Evolutionary conservation across 257 asterid genomes (phyloP).

Genomic region (Solanum neorickii): DNA sequence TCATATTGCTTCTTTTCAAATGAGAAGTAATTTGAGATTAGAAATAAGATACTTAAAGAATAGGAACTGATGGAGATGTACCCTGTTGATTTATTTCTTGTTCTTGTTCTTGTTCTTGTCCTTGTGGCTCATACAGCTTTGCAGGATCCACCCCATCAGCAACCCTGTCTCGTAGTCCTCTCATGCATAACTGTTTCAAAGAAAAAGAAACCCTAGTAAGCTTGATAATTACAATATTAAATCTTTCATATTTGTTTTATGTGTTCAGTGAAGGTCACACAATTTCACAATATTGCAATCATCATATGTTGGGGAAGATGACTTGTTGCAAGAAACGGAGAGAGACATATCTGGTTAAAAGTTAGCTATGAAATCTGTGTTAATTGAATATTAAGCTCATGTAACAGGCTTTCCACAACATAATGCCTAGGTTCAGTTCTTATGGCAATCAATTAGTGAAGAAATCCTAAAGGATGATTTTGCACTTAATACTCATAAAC

Average conservation of each 20-base stretch:
- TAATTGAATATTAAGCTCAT: neutral
- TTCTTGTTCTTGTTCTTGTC: constrained; percentile 26
- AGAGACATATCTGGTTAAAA: neutral
- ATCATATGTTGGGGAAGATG: neutral
- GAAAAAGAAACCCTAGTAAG: neutral
- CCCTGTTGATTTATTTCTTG: constrained; percentile 49
- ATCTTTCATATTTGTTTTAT: neutral
- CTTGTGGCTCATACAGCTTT: constrained; percentile 48
- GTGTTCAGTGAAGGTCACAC: neutral
- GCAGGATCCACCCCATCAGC: constrained; percentile 58
- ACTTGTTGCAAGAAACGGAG: neutral
- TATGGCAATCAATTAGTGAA: neutral
- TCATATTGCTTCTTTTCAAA: neutral
- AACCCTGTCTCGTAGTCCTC: constrained; percentile 51
- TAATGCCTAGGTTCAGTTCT: neutral
- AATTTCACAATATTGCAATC: neutral
- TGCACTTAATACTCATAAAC: neutral
- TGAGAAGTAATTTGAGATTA: neutral
- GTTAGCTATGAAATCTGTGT: neutral
- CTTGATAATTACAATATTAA: neutral
- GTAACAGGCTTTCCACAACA: neutral
- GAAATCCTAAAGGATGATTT: neutral
- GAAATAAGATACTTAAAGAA: neutral
- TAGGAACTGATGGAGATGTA: constrained; percentile 4
- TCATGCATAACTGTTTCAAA: constrained; percentile 33